Base-by-base conservation (phyloP, 2,329 filamentous ascomycete genomes). In the Penicillium griseofulvum region DNA sequence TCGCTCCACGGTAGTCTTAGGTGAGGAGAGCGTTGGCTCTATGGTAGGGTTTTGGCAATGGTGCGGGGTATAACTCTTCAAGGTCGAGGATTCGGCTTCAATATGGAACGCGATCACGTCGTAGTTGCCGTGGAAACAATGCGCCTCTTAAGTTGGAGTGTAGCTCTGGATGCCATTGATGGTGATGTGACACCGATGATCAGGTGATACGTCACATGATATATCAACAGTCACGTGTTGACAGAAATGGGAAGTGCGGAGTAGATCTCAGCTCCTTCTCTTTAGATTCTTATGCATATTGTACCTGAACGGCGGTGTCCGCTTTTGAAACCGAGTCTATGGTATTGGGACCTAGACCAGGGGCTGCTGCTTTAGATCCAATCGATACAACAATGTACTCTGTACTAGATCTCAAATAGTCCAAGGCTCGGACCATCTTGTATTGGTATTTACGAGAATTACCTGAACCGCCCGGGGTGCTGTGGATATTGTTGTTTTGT, bases 1-100 rank as follows among this genome's bases (percentile, higher is more conserved):
- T 69, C 69, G 48, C 68, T 71, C 71, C 69, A 69, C 66, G 62
- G 62, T 57, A 68, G 67, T 68, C 69, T 68, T 63, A 67, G 64
- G 55, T 57, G 55, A 60, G 59, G 57, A 53, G 11, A 55, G 29
- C 49, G 59, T 65, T 61, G 64, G 59, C 61, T 58, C 57, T 63
- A 63, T 63, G n/a, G 19, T 65, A 64, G 67, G 66, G 66, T 56
- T 66, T 66, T 67, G 67, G 60, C 65, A 63, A 62, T 65, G 62
- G 62, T 65, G 62, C 58, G 62, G 63, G 56, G 55, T 58, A 63
- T 58, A 60, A 63, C 47, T 48, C 48, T 66, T 58, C 55, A 43
- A 43, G 26, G 41, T 38, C 41, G 52, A 54, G 51, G 56, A 38
- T 60, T 65, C 55, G 36, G 16, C 10, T 44, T 8, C 31, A 51